Evolutionary conservation across 2,329 filamentous ascomycete species (phyloP), one percentile per base, ranked within the genome.

Genomic region (Beauveria bassiana): DNA sequence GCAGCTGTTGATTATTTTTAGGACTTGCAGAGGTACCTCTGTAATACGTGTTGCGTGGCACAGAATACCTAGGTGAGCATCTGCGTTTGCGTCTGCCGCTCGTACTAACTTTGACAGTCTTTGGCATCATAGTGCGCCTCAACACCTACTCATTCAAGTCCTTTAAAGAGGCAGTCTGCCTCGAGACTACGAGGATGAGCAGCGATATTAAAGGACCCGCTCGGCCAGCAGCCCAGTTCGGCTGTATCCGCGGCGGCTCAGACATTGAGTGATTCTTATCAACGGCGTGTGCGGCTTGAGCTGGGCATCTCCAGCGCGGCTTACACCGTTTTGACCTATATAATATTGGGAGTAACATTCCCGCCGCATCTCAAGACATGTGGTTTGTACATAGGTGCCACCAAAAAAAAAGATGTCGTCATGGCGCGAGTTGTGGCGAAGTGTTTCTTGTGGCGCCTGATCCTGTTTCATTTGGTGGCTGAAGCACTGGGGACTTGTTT

Each of bases 401-500:
- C 34, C 34, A 38, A 38, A 38, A 38, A 22, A 16, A 38, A 38
- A 38, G 16, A 52, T 52, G 49, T 52, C 49, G 49, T 52, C 49
- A 52, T 52, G 49, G 49, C 5, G n/a, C 28, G 28, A 52, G 47
- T 24, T 31, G 52, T 45, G 38, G 52, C 52, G 52, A 40, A 55
- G 38, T 26, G 7, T 18, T 56, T 34, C 3, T 43, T 38, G n/a
- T 38, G 53, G 53, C 26, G 34, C 26, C 16, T 56, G 22, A 56
- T 47, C 42, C 42, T 31, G 45, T 49, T 47, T 58, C 55, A 40
- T 58, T 40, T 49, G 55, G 43, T 58, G 55, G 54, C 54, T 49
- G 43, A 40, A 24, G 26, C 38, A 31, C n/a, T 31, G 40, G 24
- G 16, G 22, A 31, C 42, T 28, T 28, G 53, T 46, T 46, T n/a